Percentiles rank a stretch among this genome's conserved stretches.
Evolutionary conservation across 2,329 filamentous ascomycete species (phyloP).

Genomic region (Apiospora arundinis): DNA sequence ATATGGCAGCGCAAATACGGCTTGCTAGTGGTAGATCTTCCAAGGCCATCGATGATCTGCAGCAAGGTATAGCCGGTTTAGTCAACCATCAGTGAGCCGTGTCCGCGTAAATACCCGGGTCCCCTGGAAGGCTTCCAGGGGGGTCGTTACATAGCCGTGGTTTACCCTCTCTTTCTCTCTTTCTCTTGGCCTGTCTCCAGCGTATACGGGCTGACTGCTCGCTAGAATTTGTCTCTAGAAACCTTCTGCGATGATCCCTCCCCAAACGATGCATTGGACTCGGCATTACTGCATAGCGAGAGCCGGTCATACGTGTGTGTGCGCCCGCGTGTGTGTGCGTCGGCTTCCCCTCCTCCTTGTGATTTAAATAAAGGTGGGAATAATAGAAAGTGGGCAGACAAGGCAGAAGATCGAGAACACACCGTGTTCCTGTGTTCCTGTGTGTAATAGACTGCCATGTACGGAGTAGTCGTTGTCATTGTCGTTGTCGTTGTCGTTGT

Average conservation of each 20-base stretch:
- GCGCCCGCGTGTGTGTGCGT: not conserved
- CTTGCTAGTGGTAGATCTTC: slow-evolving; percentile 17
- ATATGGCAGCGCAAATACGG: slow-evolving; percentile 7
- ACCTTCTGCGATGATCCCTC: slow-evolving; percentile 1
- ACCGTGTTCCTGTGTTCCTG: not conserved
- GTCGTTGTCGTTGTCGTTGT: not conserved
- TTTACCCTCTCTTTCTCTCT: not conserved
- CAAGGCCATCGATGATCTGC: slow-evolving; percentile 16
- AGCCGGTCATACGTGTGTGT: slow-evolving; percentile 3
- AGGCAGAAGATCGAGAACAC: slow-evolving; percentile 7
- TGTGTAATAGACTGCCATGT: not conserved
- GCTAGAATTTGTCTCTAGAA: not conserved
- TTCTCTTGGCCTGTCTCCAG: too few species aligned
- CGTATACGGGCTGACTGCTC: not conserved
- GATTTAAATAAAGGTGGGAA: not conserved
- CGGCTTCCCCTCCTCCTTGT: not conserved
- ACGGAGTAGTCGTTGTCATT: not conserved
- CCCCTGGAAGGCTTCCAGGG: not conserved
- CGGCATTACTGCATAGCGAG: slow-evolving; percentile 7
- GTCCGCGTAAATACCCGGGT: slow-evolving; percentile 2
- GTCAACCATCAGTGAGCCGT: slow-evolving; percentile 12
- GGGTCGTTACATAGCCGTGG: not conserved
- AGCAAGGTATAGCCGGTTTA: slow-evolving; percentile 19
- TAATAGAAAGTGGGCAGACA: not conserved
- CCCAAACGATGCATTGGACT: not conserved